phyloP scores from a whole-genome alignment of 495 filamentous ascomycete species.

The Jackrogersella multiformis region DNA sequence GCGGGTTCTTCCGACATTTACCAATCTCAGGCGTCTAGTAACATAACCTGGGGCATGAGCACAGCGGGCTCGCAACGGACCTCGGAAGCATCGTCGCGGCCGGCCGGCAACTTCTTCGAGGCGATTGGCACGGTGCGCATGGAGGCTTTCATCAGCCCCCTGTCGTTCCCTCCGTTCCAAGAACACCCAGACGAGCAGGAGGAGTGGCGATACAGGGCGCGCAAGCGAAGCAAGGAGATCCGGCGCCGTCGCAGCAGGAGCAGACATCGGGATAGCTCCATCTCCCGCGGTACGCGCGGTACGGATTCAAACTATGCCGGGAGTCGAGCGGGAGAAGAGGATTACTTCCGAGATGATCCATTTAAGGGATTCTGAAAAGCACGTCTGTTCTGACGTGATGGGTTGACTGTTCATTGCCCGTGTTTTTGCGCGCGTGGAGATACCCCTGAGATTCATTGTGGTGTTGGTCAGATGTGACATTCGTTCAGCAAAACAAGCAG shows the following conservation, averaged over 20 bases:
- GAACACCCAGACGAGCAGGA: slow-evolving; percentile 60
- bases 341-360: slow-evolving; percentile 58
- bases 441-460: slow-evolving; percentile 31
- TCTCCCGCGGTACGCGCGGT: slow-evolving; percentile 55
- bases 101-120: slow-evolving; percentile 68
- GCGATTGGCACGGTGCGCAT: slow-evolving; percentile 92
- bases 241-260: slow-evolving; percentile 60
- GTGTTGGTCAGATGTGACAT: slow-evolving; percentile 9
- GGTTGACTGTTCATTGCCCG: slow-evolving; percentile 6
- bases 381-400: background rate
- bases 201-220: slow-evolving; percentile 52
- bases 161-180: slow-evolving; percentile 54
- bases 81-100: slow-evolving; percentile 69
- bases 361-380: slow-evolving; percentile 56
- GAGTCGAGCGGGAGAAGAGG: slow-evolving; percentile 52
- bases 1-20: slow-evolving; percentile 69
- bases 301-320: slow-evolving; percentile 51
- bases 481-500: slow-evolving; percentile 22
- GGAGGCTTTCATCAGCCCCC: slow-evolving; percentile 88
- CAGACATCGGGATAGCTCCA: slow-evolving; percentile 59
- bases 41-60: slow-evolving; percentile 53
- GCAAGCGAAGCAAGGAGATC: slow-evolving; percentile 59
- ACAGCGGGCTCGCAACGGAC: slow-evolving; percentile 59
- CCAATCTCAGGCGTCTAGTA: slow-evolving; percentile 50
- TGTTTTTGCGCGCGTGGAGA: slow-evolving; percentile 17